A percentile compares a stretch with the other conserved stretches of the same genome.
Conservation (phyloP, 2,329 filamentous ascomycete species). For the Venturia nashicola region DNA sequence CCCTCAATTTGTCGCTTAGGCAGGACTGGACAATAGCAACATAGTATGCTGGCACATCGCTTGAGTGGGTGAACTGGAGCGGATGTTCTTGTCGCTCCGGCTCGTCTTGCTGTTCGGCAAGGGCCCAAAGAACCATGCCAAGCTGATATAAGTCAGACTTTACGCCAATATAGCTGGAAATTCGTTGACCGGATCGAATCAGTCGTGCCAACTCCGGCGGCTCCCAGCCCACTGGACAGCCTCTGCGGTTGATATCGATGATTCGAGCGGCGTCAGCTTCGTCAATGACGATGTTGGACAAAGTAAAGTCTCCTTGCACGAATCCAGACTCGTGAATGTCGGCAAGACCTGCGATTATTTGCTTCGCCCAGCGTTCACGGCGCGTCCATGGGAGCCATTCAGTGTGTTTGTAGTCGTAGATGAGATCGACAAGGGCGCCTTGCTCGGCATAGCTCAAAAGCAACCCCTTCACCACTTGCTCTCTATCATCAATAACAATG, state of each 20-base stretch:
- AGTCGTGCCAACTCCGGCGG: conserved; percentile 80
- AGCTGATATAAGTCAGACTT: conserved; percentile 95
- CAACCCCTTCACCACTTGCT: conserved; percentile 68
- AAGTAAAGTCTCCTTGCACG: conserved; percentile 92
- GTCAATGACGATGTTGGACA: conserved; percentile 95
- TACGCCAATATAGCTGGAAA: conserved; percentile 95
- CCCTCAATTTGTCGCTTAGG: conserved; percentile 59
- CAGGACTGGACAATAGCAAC: conserved; percentile 63
- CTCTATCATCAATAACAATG: conserved; percentile 69
- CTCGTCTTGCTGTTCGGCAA: conserved; percentile 80
- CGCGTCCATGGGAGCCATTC: conserved; percentile 51
- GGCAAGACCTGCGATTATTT: conserved; percentile 78
- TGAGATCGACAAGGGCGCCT: conserved; percentile 78
- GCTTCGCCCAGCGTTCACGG: conserved; percentile 76
- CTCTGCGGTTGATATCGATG: conserved; percentile 93
- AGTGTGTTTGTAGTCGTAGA: conserved; percentile 61
- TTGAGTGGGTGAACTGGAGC: conserved; percentile 36
- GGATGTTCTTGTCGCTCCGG: conserved; percentile 70
- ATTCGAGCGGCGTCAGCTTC: conserved; percentile 77
- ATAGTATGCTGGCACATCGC: conserved; percentile 67
- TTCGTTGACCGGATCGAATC: conserved; percentile 77
- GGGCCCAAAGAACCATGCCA: conserved; percentile 91
- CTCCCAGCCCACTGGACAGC: conserved; percentile 97
- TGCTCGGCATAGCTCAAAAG: conserved; percentile 79
- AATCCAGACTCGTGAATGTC: conserved; percentile 95